A percentile compares a stretch with the other conserved stretches of the same genome.
Evolutionary conservation across 169 alveolate genomes (phyloP).

Genomic region (Cryptosporidium tyzzeri): DNA sequence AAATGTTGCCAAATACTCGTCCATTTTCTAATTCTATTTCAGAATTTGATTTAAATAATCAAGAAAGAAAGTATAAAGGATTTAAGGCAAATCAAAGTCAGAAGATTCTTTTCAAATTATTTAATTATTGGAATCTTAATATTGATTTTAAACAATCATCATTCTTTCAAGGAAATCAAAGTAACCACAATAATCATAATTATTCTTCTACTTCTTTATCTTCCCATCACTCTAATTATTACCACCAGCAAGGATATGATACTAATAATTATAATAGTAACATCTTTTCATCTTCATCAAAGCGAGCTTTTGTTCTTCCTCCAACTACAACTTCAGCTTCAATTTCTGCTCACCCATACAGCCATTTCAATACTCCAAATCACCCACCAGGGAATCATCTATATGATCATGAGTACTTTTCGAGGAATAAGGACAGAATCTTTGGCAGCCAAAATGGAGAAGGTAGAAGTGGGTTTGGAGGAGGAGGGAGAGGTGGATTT

Average conservation of each 20-base stretch:
- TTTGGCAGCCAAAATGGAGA: background rate
- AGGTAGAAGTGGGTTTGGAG: too few species aligned
- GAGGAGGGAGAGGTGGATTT: too few species aligned
- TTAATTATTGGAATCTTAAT: slow-evolving; percentile 26
- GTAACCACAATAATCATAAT: too few species aligned
- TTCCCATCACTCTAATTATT: background rate
- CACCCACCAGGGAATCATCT: background rate
- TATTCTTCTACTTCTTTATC: background rate
- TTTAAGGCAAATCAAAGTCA: slow-evolving; percentile 42
- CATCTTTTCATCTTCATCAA: background rate
- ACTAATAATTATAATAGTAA: too few species aligned
- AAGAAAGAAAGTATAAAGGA: slow-evolving; percentile 52
- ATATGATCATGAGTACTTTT: background rate
- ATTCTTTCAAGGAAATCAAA: too few species aligned
- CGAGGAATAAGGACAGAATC: background rate
- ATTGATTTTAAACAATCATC: background rate
- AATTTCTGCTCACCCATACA: background rate
- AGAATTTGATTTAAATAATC: slow-evolving; percentile 32
- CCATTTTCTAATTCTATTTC: background rate
- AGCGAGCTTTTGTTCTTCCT: too few species aligned
- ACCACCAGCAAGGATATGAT: background rate
- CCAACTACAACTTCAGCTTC: background rate
- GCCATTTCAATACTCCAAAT: background rate
- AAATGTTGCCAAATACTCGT: slow-evolving; percentile 47
- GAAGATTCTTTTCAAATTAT: slow-evolving; percentile 33